Evolutionary conservation across 2,329 filamentous ascomycete genomes (phyloP).

Genomic region (Fusarium floridanum): DNA sequence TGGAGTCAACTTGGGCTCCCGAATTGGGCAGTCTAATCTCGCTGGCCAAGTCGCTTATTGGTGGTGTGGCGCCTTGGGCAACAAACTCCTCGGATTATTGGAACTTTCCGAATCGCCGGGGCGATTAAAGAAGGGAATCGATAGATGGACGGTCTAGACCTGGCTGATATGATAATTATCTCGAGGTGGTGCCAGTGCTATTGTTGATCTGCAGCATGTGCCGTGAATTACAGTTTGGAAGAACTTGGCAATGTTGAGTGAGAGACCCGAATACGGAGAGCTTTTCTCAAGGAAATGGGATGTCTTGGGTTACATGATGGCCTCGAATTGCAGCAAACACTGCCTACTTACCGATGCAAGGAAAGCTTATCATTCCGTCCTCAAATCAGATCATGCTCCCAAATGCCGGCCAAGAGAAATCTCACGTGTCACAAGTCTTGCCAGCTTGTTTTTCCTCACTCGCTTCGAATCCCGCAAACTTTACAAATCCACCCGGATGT

Average conservation of each 20-base stretch:
- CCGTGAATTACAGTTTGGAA: not conserved
- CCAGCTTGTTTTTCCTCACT: not conserved
- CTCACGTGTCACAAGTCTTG: not conserved
- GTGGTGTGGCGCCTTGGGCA: not conserved
- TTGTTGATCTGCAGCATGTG: not conserved
- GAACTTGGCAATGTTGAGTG: not conserved
- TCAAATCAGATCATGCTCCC: not conserved
- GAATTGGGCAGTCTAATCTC: not conserved
- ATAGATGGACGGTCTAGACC: not conserved
- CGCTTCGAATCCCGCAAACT: not conserved
- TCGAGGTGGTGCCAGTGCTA: not conserved
- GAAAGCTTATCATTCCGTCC: not conserved
- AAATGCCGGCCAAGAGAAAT: not conserved
- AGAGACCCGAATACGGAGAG: not conserved
- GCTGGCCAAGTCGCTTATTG: not conserved
- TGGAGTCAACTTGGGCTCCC: slow-evolving; percentile 6
- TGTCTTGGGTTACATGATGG: not conserved
- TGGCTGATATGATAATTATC: not conserved
- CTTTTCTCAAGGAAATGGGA: not conserved
- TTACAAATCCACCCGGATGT: not conserved
- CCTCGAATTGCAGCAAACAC: not conserved
- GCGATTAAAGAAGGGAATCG: not conserved
- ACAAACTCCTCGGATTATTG: not conserved
- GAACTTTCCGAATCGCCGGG: not conserved
- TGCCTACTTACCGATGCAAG: not conserved